phyloP scores from a whole-genome alignment of 2,329 filamentous ascomycete species.

The Apiospora rasikravindrae region DNA sequence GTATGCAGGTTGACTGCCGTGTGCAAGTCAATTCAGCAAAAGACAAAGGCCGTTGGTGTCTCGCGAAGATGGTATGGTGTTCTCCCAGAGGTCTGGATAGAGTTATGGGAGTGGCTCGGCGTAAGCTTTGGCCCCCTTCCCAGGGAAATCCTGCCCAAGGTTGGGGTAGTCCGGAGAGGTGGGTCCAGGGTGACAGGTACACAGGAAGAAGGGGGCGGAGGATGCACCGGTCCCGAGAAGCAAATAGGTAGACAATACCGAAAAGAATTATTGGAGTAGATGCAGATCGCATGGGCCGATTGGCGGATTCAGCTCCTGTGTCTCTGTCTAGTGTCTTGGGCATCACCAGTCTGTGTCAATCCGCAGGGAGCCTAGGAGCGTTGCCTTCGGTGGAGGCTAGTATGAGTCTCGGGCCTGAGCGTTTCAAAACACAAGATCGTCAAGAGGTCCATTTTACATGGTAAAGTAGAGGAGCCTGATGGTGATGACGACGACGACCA shows the following conservation, averaged over 20 bases:
- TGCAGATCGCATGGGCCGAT: conserved; percentile 3
- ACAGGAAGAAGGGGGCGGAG: neutral
- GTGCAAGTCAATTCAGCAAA: neutral
- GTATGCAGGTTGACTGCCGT: neutral
- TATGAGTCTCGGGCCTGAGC: neutral
- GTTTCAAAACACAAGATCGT: neutral
- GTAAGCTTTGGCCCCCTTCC: conserved; percentile 7
- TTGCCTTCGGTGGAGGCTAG: neutral
- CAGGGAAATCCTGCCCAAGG: neutral
- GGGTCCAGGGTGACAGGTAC: neutral
- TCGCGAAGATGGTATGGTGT: neutral
- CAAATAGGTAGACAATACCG: neutral
- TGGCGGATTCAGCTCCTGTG: neutral
- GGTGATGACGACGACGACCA: neutral
- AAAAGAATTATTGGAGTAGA: neutral
- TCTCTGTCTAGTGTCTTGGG: conserved; percentile 13
- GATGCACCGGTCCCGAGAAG: neutral
- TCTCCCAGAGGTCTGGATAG: conserved; percentile 21
- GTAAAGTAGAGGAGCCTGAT: neutral
- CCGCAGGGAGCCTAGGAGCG: neutral
- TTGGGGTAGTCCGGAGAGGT: conserved; percentile 19
- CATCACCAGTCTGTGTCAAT: conserved; percentile 8
- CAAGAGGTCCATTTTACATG: neutral
- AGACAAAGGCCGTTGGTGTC: neutral
- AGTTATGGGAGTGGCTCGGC: conserved; percentile 18